Evolutionary conservation across 2,329 filamentous ascomycete species (phyloP).

Genomic region (Sporothrix dimorphospora): DNA sequence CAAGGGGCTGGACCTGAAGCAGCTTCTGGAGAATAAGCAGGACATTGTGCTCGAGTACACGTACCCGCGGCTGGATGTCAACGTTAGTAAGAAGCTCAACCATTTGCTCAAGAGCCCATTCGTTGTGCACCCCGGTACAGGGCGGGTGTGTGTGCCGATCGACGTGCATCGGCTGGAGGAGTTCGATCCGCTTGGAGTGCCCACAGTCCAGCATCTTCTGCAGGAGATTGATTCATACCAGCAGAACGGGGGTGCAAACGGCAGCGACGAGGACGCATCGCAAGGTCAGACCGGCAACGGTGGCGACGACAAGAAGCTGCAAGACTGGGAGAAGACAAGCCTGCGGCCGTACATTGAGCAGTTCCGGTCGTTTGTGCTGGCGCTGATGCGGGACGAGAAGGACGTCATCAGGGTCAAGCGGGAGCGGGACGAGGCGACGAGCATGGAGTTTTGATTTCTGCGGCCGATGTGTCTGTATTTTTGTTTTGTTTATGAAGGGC

Average conservation of each 20-base stretch:
- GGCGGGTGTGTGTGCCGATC: conserved; percentile 93
- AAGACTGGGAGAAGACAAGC: conserved; percentile 97
- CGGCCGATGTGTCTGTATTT: background rate
- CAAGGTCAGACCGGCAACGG: background rate
- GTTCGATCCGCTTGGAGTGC: conserved; percentile 87
- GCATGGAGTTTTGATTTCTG: conserved; percentile 55
- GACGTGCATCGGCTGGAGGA: conserved; percentile 72
- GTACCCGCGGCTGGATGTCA: conserved; percentile 93
- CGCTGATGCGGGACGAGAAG: conserved; percentile 75
- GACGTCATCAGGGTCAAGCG: conserved; percentile 59
- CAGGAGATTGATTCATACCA: conserved; percentile 85
- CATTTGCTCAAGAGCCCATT: conserved; percentile 98
- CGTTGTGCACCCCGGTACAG: conserved; percentile 92
- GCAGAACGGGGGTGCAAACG: conserved; percentile 43
- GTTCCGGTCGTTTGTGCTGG: conserved; percentile 80
- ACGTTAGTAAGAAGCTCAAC: conserved; percentile 96
- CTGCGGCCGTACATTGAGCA: conserved; percentile 90
- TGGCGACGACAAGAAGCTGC: conserved; percentile 48
- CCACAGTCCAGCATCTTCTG: conserved; percentile 81
- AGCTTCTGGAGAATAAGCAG: conserved; percentile 86
- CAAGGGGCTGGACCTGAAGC: conserved; percentile 70
- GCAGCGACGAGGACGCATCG: conserved; percentile 40
- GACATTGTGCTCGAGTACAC: conserved; percentile 97
- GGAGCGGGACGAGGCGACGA: conserved; percentile 55
- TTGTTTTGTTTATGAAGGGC: background rate